Percentiles rank a stretch among this genome's conserved stretches.
phyloP scores from a whole-genome alignment of 306 rosid genomes.

The Lathyrus tuberosus region DNA sequence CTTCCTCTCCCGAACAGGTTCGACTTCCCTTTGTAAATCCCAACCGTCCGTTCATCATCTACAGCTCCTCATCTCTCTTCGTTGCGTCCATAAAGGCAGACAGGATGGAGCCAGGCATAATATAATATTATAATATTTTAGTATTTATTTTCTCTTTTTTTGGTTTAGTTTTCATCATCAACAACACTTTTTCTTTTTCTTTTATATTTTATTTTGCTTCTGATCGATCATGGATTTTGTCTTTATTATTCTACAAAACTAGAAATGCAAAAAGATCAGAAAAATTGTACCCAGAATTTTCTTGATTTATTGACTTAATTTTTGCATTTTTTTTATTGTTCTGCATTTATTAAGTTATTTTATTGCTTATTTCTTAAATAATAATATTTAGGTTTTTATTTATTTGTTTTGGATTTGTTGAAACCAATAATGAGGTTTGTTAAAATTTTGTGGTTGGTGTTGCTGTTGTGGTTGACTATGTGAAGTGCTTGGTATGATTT shows the following conservation, averaged over 20 bases:
- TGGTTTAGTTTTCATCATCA: not conserved
- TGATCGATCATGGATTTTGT: conserved; percentile 33
- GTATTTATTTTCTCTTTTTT: conserved; percentile 31
- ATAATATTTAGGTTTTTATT: not conserved
- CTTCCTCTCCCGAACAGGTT: conserved; percentile 44
- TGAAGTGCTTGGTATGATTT: not conserved
- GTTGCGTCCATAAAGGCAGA: conserved; percentile 69
- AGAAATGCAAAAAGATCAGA: conserved; percentile 34
- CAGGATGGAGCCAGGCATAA: conserved; percentile 82
- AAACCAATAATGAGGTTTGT: not conserved
- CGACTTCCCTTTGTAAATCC: conserved; percentile 54
- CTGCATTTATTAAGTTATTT: no score
- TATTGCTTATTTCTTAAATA: not conserved
- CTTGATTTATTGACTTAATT: not conserved
- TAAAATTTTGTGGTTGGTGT: not conserved
- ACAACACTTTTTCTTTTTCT: not conserved
- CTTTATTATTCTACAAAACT: conserved; percentile 10
- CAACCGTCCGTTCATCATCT: conserved; percentile 36
- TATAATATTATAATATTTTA: conserved; percentile 14
- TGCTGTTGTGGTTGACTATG: not conserved
- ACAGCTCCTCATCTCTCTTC: conserved; percentile 40
- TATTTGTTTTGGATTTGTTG: not conserved
- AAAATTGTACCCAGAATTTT: not conserved
- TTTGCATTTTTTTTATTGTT: not conserved
- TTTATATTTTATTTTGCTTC: not conserved